phyloP scores from a whole-genome alignment of 2,329 filamentous ascomycete species.

The Chaetomiaceae sp. region DNA sequence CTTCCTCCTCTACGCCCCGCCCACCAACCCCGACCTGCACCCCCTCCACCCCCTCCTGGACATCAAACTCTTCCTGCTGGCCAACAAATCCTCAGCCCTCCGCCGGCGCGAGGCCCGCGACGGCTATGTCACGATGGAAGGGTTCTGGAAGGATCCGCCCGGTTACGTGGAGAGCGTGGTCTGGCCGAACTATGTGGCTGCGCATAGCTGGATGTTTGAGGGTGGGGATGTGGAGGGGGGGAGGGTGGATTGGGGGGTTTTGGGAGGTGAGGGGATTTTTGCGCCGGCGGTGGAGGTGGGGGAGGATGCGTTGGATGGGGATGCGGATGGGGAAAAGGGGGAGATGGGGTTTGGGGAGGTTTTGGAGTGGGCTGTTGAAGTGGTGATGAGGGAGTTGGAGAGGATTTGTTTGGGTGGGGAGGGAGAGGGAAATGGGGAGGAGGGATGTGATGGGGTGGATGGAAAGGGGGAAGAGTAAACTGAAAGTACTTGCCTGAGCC shows the following conservation, averaged over 20 bases:
- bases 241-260: slow-evolving; percentile 41
- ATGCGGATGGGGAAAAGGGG: slow-evolving; percentile 33
- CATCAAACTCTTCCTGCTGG: slow-evolving; percentile 72
- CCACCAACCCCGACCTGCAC: slow-evolving; percentile 39
- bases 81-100: slow-evolving; percentile 60
- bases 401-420: slow-evolving; percentile 14
- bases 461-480: neutral
- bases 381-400: slow-evolving; percentile 48
- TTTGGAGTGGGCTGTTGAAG: slow-evolving; percentile 64
- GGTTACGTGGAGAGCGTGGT: slow-evolving; percentile 93
- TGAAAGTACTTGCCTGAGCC: too few species aligned
- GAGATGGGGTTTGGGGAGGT: slow-evolving; percentile 56
- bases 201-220: slow-evolving; percentile 77
- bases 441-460: neutral
- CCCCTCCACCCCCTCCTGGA: slow-evolving; percentile 61
- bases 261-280: slow-evolving; percentile 40
- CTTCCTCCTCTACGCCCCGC: slow-evolving; percentile 69
- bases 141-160: slow-evolving; percentile 92
- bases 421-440: too few species aligned
- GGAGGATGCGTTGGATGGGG: too few species aligned
- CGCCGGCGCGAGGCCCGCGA: slow-evolving; percentile 61
- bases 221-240: slow-evolving; percentile 59
- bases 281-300: slow-evolving; percentile 26
- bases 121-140: slow-evolving; percentile 77
- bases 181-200: slow-evolving; percentile 86